These are phyloP conservation scores for Coniochaeta sp. DNA, from an alignment of 2,329 filamentous ascomycete species.

Conservation along the genomic window DNA sequence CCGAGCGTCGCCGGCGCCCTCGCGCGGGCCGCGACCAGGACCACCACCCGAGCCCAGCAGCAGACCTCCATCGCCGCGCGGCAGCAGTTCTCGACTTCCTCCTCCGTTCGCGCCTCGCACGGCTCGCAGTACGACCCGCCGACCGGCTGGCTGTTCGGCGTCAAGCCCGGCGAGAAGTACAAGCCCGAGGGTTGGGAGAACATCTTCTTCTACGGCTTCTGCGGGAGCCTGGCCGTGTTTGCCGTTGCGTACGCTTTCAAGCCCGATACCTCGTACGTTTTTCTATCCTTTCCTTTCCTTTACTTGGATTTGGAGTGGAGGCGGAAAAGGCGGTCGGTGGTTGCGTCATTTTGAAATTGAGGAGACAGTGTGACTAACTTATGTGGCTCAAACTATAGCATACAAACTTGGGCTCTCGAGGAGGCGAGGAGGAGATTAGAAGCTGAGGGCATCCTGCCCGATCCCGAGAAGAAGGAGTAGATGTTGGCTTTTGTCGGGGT, in stretches of 20 bases:
- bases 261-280: conserved; percentile 93
- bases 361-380: neutral
- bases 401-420: conserved; percentile 98
- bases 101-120: conserved; percentile 38
- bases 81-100: neutral
- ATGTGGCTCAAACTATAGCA: conserved; percentile 47
- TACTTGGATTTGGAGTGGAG: neutral
- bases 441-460: conserved; percentile 86
- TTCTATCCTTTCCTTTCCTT: conserved; percentile 8
- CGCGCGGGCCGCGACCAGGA: neutral
- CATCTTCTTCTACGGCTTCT: conserved; percentile 78
- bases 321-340: neutral
- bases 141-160: conserved; percentile 84
- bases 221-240: conserved; percentile 66
- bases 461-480: conserved; percentile 50
- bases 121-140: conserved; percentile 84
- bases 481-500: too few species aligned
- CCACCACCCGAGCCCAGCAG: neutral
- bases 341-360: conserved; percentile 17
- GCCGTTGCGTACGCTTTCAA: conserved; percentile 87
- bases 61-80: neutral
- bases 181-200: conserved; percentile 96
- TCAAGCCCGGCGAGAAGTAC: conserved; percentile 92
- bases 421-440: conserved; percentile 94
- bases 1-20: neutral